Base-by-base conservation (phyloP, 352 stramenopile genomes). In the Poterioochromonas sp. region DNA sequence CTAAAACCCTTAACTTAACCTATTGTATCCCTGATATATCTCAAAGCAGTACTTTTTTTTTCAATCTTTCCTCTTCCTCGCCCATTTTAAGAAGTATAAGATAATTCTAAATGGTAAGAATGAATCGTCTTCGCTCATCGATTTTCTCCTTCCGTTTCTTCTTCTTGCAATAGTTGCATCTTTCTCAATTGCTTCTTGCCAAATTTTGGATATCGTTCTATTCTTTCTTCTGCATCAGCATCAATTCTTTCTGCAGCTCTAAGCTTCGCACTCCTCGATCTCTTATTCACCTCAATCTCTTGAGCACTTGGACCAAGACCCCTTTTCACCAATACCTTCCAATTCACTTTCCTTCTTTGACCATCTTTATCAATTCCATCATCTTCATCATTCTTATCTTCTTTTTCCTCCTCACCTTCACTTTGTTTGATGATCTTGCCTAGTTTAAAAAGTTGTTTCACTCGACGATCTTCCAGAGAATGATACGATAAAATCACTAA, bases 401-500 rank as follows among this genome's bases (percentile, higher is more conserved):
- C 5, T 53, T 53, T 8, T 18, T 29, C 22, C 29, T 76, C 49
- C 32, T 78, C 0, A 35, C 37, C 34, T 49, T 76, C n/a, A 79
- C 40, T 37, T 80, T 83, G 15, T 26, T 1, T 18, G 5, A 20
- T 29, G 20, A 34, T 11, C 3, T 11, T 5, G 11, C 86, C 86
- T 83, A 88, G 84, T 43, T 85, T 80, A 63, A 93, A 87, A 0
- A 91, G 82, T n/a, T 88, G 80, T 80, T 94, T 93, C 0, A 88
- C 84, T 44, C 87, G 83, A 41, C 90, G 83, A 79, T 94, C 89
- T 80, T 94, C 89, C 77, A 93, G 87, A 77, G 83, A 90, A 77
- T 94, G 89, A 84, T 93, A 94, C n/a, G 87, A 90, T 47, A 94
- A 76, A 40, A 93, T 85, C 20, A 89, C 87, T 32, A 94, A 78